These are phyloP conservation scores for Cryptococcus hybrid DNA, from an alignment of 1,284 basidiomycete genomes.

Conservation along the genomic window DNA sequence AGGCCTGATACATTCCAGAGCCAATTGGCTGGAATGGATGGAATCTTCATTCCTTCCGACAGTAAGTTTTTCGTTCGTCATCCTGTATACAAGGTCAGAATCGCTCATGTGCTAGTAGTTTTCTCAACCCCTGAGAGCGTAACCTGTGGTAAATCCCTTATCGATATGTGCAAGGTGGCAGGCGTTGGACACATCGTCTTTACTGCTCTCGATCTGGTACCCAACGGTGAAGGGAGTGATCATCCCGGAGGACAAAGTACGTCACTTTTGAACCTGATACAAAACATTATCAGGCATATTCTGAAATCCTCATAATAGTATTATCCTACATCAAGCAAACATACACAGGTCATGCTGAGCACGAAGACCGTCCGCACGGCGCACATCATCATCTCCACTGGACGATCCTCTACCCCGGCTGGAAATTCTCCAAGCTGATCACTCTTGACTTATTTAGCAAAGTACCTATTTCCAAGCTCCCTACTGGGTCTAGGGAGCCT, in stretches of 20 bases:
- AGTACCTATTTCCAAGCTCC: not conserved
- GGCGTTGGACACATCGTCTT: slow-evolving; percentile 34
- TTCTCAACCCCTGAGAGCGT: not conserved
- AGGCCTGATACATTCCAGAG: slow-evolving; percentile 18
- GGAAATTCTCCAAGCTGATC: slow-evolving; percentile 4
- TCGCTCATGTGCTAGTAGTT: not conserved
- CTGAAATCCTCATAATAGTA: not conserved
- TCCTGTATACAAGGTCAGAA: not conserved
- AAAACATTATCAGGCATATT: not conserved
- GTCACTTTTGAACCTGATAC: not conserved
- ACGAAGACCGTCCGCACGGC: not conserved
- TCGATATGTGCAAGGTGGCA: slow-evolving; percentile 22
- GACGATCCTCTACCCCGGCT: slow-evolving; percentile 1
- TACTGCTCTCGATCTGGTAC: slow-evolving; percentile 23
- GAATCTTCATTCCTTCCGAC: slow-evolving; percentile 26
- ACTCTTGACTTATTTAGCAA: slow-evolving; percentile 2
- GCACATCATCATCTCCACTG: not conserved
- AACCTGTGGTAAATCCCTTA: slow-evolving; percentile 10
- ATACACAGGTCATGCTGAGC: not conserved
- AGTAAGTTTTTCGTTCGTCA: slow-evolving; percentile 16
- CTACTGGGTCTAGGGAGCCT: not conserved
- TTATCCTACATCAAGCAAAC: slow-evolving; percentile 3
- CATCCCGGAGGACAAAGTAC: not conserved
- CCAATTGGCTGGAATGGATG: slow-evolving; percentile 21
- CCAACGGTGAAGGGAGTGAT: not conserved